Evolutionary conservation across 176 grass and related monocot species (phyloP).

Genomic region (Hsuehochloa calcarea): DNA sequence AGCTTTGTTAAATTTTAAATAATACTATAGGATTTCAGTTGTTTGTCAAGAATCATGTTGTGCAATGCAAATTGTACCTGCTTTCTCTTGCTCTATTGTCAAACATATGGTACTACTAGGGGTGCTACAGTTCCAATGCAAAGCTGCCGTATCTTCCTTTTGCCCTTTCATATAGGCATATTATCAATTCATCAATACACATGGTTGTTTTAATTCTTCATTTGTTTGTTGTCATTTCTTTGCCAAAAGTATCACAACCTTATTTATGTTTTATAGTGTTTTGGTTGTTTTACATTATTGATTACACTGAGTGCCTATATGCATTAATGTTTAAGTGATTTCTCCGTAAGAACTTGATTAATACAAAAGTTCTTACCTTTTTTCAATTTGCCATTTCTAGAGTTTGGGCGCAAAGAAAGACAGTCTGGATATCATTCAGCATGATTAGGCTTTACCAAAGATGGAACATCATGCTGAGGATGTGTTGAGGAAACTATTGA

Average conservation of each 20-base stretch:
- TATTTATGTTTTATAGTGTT: neutral
- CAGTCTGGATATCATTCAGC: conserved; percentile 92
- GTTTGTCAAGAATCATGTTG: neutral
- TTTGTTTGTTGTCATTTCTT: neutral
- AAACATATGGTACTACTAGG: neutral
- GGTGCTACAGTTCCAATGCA: neutral
- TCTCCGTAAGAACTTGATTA: neutral
- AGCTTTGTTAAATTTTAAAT: neutral
- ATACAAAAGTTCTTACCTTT: neutral
- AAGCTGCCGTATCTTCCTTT: neutral
- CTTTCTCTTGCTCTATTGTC: too few species aligned
- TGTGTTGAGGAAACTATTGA: conserved; percentile 66
- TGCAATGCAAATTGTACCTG: neutral
- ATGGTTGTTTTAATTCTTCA: neutral
- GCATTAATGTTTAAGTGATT: neutral
- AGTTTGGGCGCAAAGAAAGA: conserved; percentile 89
- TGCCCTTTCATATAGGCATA: neutral
- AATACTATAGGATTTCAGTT: neutral
- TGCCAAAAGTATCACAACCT: neutral
- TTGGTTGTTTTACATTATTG: neutral
- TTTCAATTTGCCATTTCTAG: conserved; percentile 43
- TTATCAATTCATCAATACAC: neutral
- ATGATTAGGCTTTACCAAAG: conserved; percentile 87
- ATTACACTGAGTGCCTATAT: neutral
- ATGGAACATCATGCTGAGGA: conserved; percentile 75